Evolutionary conservation across 768 basidiomycete genomes (phyloP), one percentile per base, ranked within the genome.

Genomic region (Strobilomyces echinocephalus): DNA sequence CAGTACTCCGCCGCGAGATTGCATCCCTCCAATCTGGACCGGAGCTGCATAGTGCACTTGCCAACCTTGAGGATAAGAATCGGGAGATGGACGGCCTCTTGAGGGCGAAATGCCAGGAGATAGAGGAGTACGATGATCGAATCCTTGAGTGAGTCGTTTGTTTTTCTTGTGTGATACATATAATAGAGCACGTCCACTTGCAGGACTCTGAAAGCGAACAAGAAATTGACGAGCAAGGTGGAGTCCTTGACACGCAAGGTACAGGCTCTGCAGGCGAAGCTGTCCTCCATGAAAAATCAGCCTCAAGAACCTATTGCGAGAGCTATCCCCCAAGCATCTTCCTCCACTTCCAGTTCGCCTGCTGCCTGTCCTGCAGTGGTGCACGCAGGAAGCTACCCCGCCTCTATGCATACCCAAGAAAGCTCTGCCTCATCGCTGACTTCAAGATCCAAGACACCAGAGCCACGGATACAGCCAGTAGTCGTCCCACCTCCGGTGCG

Each of bases 111-210:
- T 87, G 84, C 55, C 68, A 75, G 14, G 89, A 91, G 70, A 88
- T 91, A 52, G 89, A 91, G 63, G 87, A 86, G 60, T 88, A 91
- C 52, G 89, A 92, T 60, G 90, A 92, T 63, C 81, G 81, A 34
- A 81, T 83, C 48, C 80, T 91, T 55, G 86, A 85, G 89, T 91
- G 70, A 60, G 56, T 57, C 28, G 15, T 36, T 26, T 41, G n/a
- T 9, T 21, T 16, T 20, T 56, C 52, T 52, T 46, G 46, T 38
- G 46, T 47, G 46, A 60, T 26, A 49, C 40, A 34, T 38, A 33
- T 45, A 26, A 35, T 39, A 42, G 40, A 50, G 10, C 15, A 35
- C 52, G 44, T 50, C 45, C 58, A 49, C 56, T 52, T 15, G 20
- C 60, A 91, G 89, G 60, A 80, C 88, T 66, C 66, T 88, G 57